A percentile compares a stretch with the other conserved stretches of the same genome.
Conservation (phyloP, 495 filamentous ascomycete genomes). For the Aspergillus conjunctus region DNA sequence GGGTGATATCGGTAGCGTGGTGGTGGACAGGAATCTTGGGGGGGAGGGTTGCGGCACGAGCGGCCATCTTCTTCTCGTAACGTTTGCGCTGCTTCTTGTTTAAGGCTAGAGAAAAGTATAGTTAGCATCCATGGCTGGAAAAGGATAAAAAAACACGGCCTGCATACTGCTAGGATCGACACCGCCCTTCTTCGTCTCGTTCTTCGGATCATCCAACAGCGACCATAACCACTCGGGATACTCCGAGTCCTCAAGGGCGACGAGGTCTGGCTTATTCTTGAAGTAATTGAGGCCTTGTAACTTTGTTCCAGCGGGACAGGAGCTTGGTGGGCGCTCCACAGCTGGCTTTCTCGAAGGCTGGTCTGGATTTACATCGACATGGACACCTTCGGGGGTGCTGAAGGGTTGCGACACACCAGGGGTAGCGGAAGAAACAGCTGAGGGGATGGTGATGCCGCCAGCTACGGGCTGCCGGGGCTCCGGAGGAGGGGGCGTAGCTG, state of each 20-base stretch:
- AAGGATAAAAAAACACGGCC: constrained; percentile 1
- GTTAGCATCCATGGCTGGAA: constrained; percentile 3
- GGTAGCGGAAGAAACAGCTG: constrained; percentile 46
- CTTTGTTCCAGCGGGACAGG: constrained; percentile 67
- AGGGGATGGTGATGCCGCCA: constrained; percentile 41
- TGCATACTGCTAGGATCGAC: constrained; percentile 64
- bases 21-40: constrained; percentile 80
- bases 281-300: constrained; percentile 85
- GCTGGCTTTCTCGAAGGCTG: constrained; percentile 35
- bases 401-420: constrained; percentile 51
- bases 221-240: constrained; percentile 94
- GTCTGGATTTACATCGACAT: constrained; percentile 34
- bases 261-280: constrained; percentile 70
- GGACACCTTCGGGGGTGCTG: constrained; percentile 43
- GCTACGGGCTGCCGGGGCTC: constrained; percentile 50
- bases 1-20: constrained; percentile 82
- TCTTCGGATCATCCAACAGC: constrained; percentile 59
- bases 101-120: constrained; percentile 34
- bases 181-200: constrained; percentile 43
- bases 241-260: constrained; percentile 78
- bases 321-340: constrained; percentile 43
- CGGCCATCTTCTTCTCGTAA: constrained; percentile 65
- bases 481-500: constrained; percentile 52
- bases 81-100: constrained; percentile 62
- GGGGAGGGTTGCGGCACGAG: constrained; percentile 63